Conservation (phyloP, 139 green algal genomes). For the Haematococcus lacustris region DNA sequence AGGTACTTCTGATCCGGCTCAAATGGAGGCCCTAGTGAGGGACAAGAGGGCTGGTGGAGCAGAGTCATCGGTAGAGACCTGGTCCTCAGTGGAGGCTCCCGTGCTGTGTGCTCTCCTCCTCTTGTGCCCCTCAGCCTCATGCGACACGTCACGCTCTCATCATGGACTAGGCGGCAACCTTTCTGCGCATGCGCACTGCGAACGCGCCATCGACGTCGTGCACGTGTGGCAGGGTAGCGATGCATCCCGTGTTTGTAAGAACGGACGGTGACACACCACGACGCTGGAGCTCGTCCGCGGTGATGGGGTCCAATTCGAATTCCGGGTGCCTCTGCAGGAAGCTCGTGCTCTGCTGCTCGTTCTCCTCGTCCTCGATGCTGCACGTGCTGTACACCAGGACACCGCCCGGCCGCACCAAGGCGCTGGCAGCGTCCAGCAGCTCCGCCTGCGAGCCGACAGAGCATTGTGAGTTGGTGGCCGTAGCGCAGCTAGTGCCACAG, state of each 20-base stretch:
- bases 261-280: not conserved
- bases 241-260: not conserved
- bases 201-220: not conserved
- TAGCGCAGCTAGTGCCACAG: too few relatives aligned
- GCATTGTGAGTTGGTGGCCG: too few relatives aligned
- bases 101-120: too few relatives aligned
- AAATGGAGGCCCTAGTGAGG: too few relatives aligned
- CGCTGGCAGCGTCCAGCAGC: constrained; percentile 62
- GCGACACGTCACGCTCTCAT: too few relatives aligned
- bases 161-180: too few relatives aligned
- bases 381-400: constrained; percentile 89
- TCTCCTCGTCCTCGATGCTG: constrained; percentile 33
- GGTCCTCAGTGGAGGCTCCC: too few relatives aligned
- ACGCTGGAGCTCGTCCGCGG: not conserved
- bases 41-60: too few relatives aligned
- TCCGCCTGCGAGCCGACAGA: constrained; percentile 55
- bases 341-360: constrained; percentile 6
- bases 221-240: not conserved
- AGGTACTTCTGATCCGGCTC: too few relatives aligned
- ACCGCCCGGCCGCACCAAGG: constrained; percentile 67
- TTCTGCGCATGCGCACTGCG: constrained; percentile 11
- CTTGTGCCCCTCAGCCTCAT: too few relatives aligned
- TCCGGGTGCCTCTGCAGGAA: not conserved
- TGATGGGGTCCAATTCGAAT: not conserved
- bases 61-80: too few relatives aligned